These are phyloP conservation scores for Raphanus sativus DNA, from an alignment of 345 rosid species.

Conservation along the genomic window DNA sequence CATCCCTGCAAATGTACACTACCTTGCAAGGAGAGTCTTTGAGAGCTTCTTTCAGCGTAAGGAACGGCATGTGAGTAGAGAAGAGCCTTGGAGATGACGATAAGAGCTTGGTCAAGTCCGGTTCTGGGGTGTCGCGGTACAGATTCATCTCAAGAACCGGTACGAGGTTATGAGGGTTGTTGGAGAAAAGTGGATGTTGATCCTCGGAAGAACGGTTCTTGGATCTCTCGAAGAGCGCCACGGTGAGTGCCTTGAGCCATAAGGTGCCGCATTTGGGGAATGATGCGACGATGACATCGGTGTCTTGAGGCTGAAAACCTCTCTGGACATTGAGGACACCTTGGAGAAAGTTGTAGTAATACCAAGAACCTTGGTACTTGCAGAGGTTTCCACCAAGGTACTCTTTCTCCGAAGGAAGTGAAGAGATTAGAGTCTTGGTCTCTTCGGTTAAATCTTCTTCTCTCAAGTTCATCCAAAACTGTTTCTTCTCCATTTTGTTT, in stretches of 20 bases:
- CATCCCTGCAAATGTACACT: slow-evolving; percentile 49
- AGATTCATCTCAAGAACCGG: slow-evolving; percentile 41
- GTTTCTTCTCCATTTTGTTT: background rate
- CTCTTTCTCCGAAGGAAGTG: slow-evolving; percentile 40
- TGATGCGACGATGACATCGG: slow-evolving; percentile 47
- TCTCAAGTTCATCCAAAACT: background rate
- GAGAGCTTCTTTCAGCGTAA: slow-evolving; percentile 38
- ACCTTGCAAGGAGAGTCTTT: slow-evolving; percentile 44
- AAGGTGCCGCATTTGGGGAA: slow-evolving; percentile 53
- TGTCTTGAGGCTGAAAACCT: slow-evolving; percentile 40
- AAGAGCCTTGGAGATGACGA: slow-evolving; percentile 46
- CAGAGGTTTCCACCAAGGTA: slow-evolving; percentile 28
- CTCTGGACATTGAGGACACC: slow-evolving; percentile 45
- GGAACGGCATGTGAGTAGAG: slow-evolving; percentile 45
- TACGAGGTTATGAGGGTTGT: slow-evolving; percentile 49
- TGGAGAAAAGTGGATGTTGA: slow-evolving; percentile 43
- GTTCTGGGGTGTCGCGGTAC: slow-evolving; percentile 8
- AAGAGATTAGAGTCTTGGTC: slow-evolving; percentile 32
- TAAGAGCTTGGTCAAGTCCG: slow-evolving; percentile 25
- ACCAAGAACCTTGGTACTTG: slow-evolving; percentile 47
- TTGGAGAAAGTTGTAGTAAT: slow-evolving; percentile 9
- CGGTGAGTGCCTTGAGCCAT: slow-evolving; percentile 52
- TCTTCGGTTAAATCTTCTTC: slow-evolving; percentile 20
- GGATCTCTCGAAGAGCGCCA: slow-evolving; percentile 40
- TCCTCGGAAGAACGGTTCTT: slow-evolving; percentile 6